Evolutionary conservation across 2,329 filamentous ascomycete species (phyloP).

Genomic region (Exophiala oligosperma): DNA sequence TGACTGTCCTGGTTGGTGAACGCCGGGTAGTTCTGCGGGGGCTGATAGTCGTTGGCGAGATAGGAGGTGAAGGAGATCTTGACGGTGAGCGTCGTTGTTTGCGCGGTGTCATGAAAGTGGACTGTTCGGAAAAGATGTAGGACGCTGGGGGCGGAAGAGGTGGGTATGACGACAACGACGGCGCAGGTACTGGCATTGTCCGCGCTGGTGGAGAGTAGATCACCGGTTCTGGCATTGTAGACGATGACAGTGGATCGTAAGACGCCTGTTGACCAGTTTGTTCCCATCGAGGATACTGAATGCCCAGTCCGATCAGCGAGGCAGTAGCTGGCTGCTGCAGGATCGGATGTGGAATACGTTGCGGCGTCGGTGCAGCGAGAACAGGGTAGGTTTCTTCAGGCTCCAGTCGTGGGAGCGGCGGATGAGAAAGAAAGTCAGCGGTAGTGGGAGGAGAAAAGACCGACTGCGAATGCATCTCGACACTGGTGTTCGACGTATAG

Average conservation of each 20-base stretch:
- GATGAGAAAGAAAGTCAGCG: slow-evolving; percentile 27
- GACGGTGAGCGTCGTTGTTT: slow-evolving; percentile 28
- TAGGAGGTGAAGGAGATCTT: slow-evolving; percentile 38
- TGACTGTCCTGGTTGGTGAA: slow-evolving; percentile 30
- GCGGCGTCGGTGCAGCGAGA: slow-evolving; percentile 23
- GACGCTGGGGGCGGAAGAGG: slow-evolving; percentile 37
- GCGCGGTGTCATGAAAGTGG: slow-evolving; percentile 34
- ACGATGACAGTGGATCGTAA: slow-evolving; percentile 18
- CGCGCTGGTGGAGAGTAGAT: slow-evolving; percentile 16
- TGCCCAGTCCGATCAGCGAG: slow-evolving; percentile 14
- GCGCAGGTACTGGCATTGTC: neutral
- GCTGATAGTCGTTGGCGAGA: slow-evolving; percentile 39
- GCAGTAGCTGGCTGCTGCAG: slow-evolving; percentile 14
- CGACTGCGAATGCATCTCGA: slow-evolving; percentile 30
- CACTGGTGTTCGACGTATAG: slow-evolving; percentile 18
- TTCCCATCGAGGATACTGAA: slow-evolving; percentile 26
- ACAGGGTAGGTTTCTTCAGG: slow-evolving; percentile 24
- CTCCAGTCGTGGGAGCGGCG: slow-evolving; percentile 35
- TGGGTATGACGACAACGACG: slow-evolving; percentile 39
- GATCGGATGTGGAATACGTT: slow-evolving; percentile 22
- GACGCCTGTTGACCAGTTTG: slow-evolving; percentile 41
- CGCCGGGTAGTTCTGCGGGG: slow-evolving; percentile 32
- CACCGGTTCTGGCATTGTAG: slow-evolving; percentile 1
- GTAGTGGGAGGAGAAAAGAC: slow-evolving; percentile 44
- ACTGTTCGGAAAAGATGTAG: slow-evolving; percentile 40